Evolutionary conservation across 257 asterid species (phyloP).

Genomic region (Sherardia arvensis): DNA sequence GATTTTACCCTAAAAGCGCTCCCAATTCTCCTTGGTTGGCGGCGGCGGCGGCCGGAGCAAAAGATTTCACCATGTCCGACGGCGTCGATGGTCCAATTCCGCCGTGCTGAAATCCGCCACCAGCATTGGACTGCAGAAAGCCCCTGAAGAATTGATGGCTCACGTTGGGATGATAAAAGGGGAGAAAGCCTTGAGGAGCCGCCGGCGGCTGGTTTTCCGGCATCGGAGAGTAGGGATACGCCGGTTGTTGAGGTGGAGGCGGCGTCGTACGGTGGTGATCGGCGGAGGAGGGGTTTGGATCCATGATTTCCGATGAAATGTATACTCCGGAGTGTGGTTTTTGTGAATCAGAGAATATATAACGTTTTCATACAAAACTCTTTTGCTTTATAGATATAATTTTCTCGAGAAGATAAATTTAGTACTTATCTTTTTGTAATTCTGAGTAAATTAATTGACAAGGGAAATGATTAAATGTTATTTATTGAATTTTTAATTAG

Average conservation of each 20-base stretch:
- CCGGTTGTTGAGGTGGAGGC: neutral
- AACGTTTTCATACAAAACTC: too few relatives aligned
- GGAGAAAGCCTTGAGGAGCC: neutral
- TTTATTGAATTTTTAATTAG: too few relatives aligned
- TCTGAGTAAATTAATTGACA: too few relatives aligned
- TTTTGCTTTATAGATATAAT: too few relatives aligned
- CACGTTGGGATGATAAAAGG: neutral
- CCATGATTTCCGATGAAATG: neutral
- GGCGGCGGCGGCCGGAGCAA: neutral
- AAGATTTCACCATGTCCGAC: neutral
- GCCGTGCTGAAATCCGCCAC: neutral
- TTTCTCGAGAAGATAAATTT: too few relatives aligned
- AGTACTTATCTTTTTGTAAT: too few relatives aligned
- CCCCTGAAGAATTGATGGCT: neutral
- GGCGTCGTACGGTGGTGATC: neutral
- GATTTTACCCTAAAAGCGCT: slow-evolving; percentile 42
- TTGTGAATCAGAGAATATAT: too few relatives aligned
- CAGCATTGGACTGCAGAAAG: neutral
- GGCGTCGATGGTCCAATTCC: neutral
- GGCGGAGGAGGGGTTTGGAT: neutral
- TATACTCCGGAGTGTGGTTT: too few relatives aligned
- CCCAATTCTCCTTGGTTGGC: slow-evolving; percentile 45
- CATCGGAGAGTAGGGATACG: too few relatives aligned
- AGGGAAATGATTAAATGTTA: too few relatives aligned
- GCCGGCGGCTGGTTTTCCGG: neutral